A percentile compares a stretch with the other conserved stretches of the same genome.
These are phyloP conservation scores for Hymenoscyphus fraxineus DNA, from an alignment of 2,329 filamentous ascomycete species.

Conservation along the genomic window DNA sequence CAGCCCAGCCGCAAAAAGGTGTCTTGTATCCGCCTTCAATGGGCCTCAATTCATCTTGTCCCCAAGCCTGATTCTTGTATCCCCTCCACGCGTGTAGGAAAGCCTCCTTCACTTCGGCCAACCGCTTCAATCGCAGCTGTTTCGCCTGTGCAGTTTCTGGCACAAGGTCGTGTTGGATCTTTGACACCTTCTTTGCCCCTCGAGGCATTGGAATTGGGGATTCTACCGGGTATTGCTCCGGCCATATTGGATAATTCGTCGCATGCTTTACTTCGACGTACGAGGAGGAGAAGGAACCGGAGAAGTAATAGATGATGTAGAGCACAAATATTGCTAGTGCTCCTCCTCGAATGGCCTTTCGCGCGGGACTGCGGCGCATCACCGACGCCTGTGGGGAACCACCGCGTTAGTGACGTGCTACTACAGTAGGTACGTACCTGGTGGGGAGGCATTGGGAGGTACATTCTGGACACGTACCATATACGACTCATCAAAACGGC, in stretches of 20 bases:
- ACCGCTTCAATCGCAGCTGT: constrained; percentile 16
- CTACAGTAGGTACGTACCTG: neutral
- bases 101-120: constrained; percentile 22
- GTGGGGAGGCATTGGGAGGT: neutral
- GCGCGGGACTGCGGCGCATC: constrained; percentile 7
- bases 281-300: constrained; percentile 3
- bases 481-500: neutral
- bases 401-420: neutral
- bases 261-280: constrained; percentile 22
- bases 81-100: constrained; percentile 61
- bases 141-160: constrained; percentile 19
- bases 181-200: constrained; percentile 23
- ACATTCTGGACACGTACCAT: neutral
- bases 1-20: constrained; percentile 91
- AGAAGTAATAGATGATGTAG: constrained; percentile 10
- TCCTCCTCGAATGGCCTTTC: constrained; percentile 8
- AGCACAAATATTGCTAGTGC: constrained; percentile 8
- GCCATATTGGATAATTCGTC: constrained; percentile 21
- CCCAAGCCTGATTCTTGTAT: constrained; percentile 78
- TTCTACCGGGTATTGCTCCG: constrained; percentile 23
- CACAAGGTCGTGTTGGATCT: constrained; percentile 25
- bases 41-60: constrained; percentile 82
- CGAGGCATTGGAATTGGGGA: constrained; percentile 21
- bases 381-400: neutral
- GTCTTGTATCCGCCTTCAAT: constrained; percentile 63